Conservation (phyloP, 1,284 basidiomycete species). For the Coniferiporia weirii region DNA sequence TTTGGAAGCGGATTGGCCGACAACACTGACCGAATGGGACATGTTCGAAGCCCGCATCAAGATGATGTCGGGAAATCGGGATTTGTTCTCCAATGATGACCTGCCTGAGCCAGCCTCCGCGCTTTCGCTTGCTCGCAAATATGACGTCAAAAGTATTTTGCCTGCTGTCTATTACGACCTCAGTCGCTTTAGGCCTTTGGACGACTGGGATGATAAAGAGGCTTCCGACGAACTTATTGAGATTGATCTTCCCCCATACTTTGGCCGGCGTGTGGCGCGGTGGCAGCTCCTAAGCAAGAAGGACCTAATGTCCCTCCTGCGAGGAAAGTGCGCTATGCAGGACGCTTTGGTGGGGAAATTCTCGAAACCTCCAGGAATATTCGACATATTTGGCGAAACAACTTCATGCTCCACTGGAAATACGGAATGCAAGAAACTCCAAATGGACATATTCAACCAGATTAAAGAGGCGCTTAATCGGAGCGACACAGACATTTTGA, state of each 20-base stretch:
- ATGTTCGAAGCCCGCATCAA: conserved; percentile 22
- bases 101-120: neutral
- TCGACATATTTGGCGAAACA: too few species aligned
- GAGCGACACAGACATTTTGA: too few species aligned
- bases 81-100: neutral
- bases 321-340: neutral
- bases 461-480: too few species aligned
- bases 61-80: neutral
- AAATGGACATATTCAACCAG: too few species aligned
- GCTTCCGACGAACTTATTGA: neutral
- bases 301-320: neutral
- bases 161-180: neutral
- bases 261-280: neutral
- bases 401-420: too few species aligned
- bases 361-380: too few species aligned
- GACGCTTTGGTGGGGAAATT: too few species aligned
- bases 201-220: neutral
- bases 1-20: conserved; percentile 33
- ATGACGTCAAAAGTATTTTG: neutral
- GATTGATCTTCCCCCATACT: neutral
- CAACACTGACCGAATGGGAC: conserved; percentile 32
- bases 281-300: neutral
- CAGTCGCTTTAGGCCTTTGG: neutral
- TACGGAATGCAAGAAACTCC: too few species aligned
- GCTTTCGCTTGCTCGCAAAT: neutral